Base-by-base conservation (phyloP, 2,329 filamentous ascomycete species). In the Fusarium papillatum region DNA sequence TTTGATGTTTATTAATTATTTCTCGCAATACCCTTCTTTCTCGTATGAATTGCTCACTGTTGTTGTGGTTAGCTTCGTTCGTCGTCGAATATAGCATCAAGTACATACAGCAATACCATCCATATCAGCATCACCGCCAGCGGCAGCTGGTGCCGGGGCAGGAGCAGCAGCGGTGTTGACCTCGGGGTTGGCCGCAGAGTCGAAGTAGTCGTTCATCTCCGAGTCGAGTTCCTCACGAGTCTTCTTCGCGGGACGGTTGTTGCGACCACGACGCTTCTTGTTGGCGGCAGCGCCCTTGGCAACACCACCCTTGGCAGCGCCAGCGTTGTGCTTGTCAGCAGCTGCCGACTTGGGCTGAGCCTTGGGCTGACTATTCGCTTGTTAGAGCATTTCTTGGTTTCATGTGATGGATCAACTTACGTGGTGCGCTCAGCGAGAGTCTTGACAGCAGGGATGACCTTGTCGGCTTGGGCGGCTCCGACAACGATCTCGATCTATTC, bases 121-220 rank as follows among this genome's bases (percentile, higher is more conserved):
- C 91, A 93, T 93, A n/a, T 88, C 82, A 46, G 90, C 90, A 79
- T 93, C 91, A 59, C 87, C 90, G 46, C 29, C n/a, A 34, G 87
- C 85, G 66, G 85, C 83, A 55, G 86, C 82, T 67, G 86, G 79
- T 69, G 88, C 87, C 72, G 87, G 87, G 36, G 86, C 82, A 66
- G 86, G 79, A 70, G 88, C 87, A 73, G 87, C 87, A 36, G 86
- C 88, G 64, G 86, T 85, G 73, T 86, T 86, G 71, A 83, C 86
- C 65, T 85, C 87, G 76, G 87, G 87, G 64, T 84, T 87, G 76
- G 86, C 82, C 39, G 80, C 79, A 71, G 85, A 83, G 48, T 89
- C 92, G 83, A 97, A 98, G 87, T 99, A 99, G 85, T 98, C 97
- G 24, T 92, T 93, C 97, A 99, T 99, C 85, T 99, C 97, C 7